phyloP scores from a whole-genome alignment of 805 yeast species.

The Lachancea fermentati region DNA sequence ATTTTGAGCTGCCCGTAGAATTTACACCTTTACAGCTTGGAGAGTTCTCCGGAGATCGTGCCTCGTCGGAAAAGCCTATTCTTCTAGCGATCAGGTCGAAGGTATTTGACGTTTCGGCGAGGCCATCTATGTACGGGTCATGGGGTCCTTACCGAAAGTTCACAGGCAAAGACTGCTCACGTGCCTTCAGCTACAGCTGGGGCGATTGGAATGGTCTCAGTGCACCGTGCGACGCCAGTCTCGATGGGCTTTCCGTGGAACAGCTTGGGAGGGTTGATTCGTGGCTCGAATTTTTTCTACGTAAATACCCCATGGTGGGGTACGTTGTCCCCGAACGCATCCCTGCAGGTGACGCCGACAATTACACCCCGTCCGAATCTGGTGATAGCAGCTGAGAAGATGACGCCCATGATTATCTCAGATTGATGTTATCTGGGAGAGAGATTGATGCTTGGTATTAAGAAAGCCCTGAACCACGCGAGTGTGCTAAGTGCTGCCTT shows the following conservation, averaged over 20 bases:
- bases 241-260: slow-evolving; percentile 9
- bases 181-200: slow-evolving; percentile 14
- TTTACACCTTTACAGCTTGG: slow-evolving; percentile 6
- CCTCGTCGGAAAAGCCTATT: slow-evolving; percentile 6
- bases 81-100: slow-evolving; percentile 20
- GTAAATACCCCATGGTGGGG: slow-evolving; percentile 23
- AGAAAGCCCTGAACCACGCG: no score
- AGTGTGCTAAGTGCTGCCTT: no score
- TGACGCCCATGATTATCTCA: no score
- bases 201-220: slow-evolving; percentile 18
- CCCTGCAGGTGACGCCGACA: no score
- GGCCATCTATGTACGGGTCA: slow-evolving; percentile 19
- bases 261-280: slow-evolving; percentile 15
- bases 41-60: slow-evolving; percentile 9
- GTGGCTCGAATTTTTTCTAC: slow-evolving; percentile 19
- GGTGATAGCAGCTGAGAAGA: no score
- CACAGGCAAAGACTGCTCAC: slow-evolving; percentile 24
- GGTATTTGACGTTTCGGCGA: slow-evolving; percentile 22
- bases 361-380: no score
- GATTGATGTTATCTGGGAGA: no score
- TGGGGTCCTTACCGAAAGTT: slow-evolving; percentile 24
- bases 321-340: no score
- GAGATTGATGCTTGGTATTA: no score
- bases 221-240: slow-evolving; percentile 11
- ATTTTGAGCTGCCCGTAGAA: slow-evolving; percentile 5